Conservation (phyloP, 139 green algal genomes). For the Trebouxia sp. region DNA sequence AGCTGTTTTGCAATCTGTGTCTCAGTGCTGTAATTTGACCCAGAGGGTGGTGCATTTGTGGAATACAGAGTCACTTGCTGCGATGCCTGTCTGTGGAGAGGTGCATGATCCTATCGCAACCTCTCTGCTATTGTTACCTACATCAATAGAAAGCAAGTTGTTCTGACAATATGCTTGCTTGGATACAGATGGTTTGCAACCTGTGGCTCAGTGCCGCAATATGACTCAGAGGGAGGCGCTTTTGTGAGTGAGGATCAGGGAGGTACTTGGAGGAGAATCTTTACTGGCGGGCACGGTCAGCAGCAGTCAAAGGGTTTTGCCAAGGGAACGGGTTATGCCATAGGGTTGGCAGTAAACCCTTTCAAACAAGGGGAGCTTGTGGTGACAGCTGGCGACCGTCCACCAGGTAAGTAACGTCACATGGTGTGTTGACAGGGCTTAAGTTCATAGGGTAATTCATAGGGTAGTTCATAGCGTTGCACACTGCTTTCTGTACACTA, state of each 20-base stretch:
- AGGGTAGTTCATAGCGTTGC: too few relatives aligned
- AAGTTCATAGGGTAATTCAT: too few relatives aligned
- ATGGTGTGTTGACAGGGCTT: too few relatives aligned
- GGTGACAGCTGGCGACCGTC: slow-evolving; percentile 23
- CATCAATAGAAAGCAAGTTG: not conserved
- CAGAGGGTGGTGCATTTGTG: not conserved
- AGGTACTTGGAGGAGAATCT: not conserved
- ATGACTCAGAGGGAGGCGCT: not conserved
- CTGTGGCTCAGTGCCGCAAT: not conserved
- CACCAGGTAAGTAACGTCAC: not conserved
- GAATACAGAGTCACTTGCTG: not conserved
- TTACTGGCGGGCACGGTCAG: not conserved
- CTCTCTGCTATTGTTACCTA: not conserved
- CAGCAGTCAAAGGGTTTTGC: not conserved
- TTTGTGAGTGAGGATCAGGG: slow-evolving; percentile 25
- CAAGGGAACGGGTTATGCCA: slow-evolving; percentile 12
- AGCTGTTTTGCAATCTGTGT: not conserved
- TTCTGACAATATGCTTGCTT: not conserved
- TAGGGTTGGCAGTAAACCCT: slow-evolving; percentile 26
- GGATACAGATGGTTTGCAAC: slow-evolving; percentile 22
- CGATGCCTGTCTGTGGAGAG: not conserved
- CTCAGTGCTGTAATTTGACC: not conserved
- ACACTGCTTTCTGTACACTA: too few relatives aligned
- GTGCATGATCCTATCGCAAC: not conserved
- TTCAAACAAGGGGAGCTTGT: not conserved